Base-by-base conservation (phyloP, 306 rosid genomes). In the Alnus glutinosa region DNA sequence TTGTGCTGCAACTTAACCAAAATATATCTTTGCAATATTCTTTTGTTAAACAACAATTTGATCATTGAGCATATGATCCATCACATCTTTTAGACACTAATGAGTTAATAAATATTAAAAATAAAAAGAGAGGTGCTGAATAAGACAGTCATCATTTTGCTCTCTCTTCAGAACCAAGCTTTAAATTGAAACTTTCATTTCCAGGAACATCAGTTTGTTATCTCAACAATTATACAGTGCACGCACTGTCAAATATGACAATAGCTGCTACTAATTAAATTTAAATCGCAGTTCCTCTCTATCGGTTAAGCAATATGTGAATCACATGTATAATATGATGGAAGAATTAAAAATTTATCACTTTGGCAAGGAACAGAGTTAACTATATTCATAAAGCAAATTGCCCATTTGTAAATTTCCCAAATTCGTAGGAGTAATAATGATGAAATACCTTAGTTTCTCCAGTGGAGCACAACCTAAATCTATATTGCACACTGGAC, bases 401-500 rank as follows among this genome's bases (percentile, higher is more conserved):
- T 59, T 23, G 28, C 7, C 39, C 15, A 55, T 8, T 44, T 16
- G 37, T 52, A 46, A 64, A 47, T 44, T 44, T 68, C 7, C 30
- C 49, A 18, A 44, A 54, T 9, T 46, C 55, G 75, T 36, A 36
- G 46, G 49, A 75, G 49, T 73, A 30, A 75, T 73, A 71, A 54
- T 80, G 67, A 28, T 4, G 44, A 70, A 73, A 16, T 85, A 89
- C 97, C 90, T 90, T 75, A 89, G 77, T 74, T 82, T 92, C 8
- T 90, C 94, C 42, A 82, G 59, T 9, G 97, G 97, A 73, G 70
- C 57, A 74, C 83, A 76, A 54, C 97, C 96, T 77, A 90, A 83
- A 74, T 90, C 39, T 44, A 34, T 44, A 12, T 90, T 79, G 89
- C 97, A 92, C 30, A 55, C 74, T 7, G 97, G 96, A 79, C 97